A percentile compares a stretch with the other conserved stretches of the same genome.
Evolutionary conservation across 2,329 filamentous ascomycete species (phyloP).

Genomic region (Salinomyces thailandicus): DNA sequence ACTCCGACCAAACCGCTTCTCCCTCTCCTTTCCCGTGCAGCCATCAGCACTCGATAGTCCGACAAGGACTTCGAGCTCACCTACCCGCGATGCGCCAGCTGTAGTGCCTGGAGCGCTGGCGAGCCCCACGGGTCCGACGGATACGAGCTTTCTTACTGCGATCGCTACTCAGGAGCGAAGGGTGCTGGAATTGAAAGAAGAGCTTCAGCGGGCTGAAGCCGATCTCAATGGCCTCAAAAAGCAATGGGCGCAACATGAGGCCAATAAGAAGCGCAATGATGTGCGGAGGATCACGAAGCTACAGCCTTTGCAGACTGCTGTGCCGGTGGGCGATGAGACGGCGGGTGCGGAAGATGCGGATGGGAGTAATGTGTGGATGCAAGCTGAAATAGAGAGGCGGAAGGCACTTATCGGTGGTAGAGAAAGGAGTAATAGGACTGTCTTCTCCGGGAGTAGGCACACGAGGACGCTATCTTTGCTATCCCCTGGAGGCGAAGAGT

Average conservation of each 20-base stretch:
- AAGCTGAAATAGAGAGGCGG: slow-evolving; percentile 60
- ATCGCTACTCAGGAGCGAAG: slow-evolving; percentile 85
- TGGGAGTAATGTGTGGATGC: slow-evolving; percentile 34
- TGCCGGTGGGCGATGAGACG: slow-evolving; percentile 27
- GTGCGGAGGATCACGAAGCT: slow-evolving; percentile 50
- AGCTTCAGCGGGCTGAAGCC: slow-evolving; percentile 70
- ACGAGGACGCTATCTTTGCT: slow-evolving; percentile 67
- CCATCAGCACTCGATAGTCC: slow-evolving; percentile 23
- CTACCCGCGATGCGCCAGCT: slow-evolving; percentile 19
- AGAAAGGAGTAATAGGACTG: slow-evolving; percentile 40
- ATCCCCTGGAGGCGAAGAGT: slow-evolving; percentile 44
- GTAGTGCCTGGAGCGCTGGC: slow-evolving; percentile 40
- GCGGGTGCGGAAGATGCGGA: slow-evolving; percentile 40
- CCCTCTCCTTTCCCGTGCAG: slow-evolving; percentile 40
- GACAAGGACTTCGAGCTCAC: slow-evolving; percentile 24
- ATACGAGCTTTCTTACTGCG: slow-evolving; percentile 62
- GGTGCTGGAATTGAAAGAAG: slow-evolving; percentile 83
- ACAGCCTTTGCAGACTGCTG: slow-evolving; percentile 40
- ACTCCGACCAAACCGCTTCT: slow-evolving; percentile 33
- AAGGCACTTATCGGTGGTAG: slow-evolving; percentile 51
- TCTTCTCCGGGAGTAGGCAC: slow-evolving; percentile 54
- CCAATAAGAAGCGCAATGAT: slow-evolving; percentile 62
- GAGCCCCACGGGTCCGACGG: slow-evolving; percentile 22
- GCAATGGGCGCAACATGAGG: slow-evolving; percentile 71
- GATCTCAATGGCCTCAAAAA: slow-evolving; percentile 69